A percentile compares a stretch with the other conserved stretches of the same genome.
Conservation (phyloP, 225 moss, liverwort and hornwort genomes). For the Pseudoscleropodium purum region DNA sequence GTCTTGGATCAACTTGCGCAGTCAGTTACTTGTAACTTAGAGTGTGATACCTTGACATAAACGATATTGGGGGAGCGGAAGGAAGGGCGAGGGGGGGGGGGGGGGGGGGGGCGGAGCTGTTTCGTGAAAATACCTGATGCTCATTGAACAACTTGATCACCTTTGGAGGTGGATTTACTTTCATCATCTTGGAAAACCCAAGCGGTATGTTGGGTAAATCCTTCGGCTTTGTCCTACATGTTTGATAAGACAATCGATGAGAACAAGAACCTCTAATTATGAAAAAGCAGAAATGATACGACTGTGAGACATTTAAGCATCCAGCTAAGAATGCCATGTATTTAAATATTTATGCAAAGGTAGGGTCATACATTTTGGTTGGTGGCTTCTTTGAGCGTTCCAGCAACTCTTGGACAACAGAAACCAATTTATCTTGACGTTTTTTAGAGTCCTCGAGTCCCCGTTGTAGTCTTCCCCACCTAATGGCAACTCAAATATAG, state of each 20-base stretch:
- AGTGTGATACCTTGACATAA: neutral
- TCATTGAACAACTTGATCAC: slow-evolving; percentile 73
- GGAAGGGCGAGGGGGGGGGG: neutral
- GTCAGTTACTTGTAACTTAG: neutral
- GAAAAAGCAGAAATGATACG: neutral
- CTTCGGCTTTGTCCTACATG: slow-evolving; percentile 45
- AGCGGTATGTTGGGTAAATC: slow-evolving; percentile 53
- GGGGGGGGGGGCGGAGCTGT: no score
- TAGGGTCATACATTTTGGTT: slow-evolving; percentile 15
- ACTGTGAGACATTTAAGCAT: neutral
- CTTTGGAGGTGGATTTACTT: slow-evolving; percentile 82
- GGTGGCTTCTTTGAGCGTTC: slow-evolving; percentile 19
- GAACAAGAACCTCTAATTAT: neutral
- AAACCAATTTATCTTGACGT: slow-evolving; percentile 4
- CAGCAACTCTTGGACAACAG: slow-evolving; percentile 26
- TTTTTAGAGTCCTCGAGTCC: slow-evolving; percentile 10
- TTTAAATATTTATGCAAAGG: neutral
- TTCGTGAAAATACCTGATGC: slow-evolving; percentile 43
- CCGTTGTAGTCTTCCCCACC: slow-evolving; percentile 24
- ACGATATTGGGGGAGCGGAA: neutral
- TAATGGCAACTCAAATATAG: neutral
- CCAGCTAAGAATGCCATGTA: no score
- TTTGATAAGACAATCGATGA: neutral
- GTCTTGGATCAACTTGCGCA: neutral
- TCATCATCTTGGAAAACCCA: slow-evolving; percentile 87